phyloP scores from a whole-genome alignment of 2,329 filamentous ascomycete genomes.

The Cytospora mali region DNA sequence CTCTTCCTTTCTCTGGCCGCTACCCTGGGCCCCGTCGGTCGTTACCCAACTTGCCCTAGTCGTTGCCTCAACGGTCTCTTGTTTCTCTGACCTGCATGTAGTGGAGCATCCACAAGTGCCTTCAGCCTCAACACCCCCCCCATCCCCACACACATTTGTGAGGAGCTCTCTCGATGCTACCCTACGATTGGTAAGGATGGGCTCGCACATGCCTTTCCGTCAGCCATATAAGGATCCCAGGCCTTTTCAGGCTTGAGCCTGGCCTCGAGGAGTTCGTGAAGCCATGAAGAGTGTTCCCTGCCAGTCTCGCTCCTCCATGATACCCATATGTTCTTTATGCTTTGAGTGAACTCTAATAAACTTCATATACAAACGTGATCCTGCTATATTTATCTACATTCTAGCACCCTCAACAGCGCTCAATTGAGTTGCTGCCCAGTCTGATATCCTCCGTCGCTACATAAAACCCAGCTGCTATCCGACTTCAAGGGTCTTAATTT shows the following conservation, averaged over 20 bases:
- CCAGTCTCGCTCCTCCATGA: slow-evolving; percentile 10
- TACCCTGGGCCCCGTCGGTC: slow-evolving; percentile 11
- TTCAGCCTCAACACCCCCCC: slow-evolving; percentile 19
- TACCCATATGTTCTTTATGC: slow-evolving; percentile 10
- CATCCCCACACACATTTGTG: neutral
- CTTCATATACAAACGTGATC: neutral
- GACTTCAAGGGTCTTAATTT: neutral
- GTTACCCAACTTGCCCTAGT: slow-evolving; percentile 4
- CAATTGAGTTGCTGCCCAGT: neutral
- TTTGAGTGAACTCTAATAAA: neutral
- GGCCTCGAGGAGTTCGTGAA: neutral
- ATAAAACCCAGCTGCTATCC: neutral
- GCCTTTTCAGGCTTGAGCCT: slow-evolving; percentile 1
- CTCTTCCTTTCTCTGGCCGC: neutral
- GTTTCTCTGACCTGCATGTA: slow-evolving; percentile 4
- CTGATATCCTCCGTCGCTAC: neutral
- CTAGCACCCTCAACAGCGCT: slow-evolving; percentile 6
- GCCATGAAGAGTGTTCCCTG: slow-evolving; percentile 8
- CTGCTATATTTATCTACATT: neutral
- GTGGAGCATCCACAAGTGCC: slow-evolving; percentile 1
- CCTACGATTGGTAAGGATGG: slow-evolving; percentile 15
- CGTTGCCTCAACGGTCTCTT: neutral
- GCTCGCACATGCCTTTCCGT: neutral
- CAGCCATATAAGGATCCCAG: slow-evolving; percentile 5
- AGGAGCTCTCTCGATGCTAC: slow-evolving; percentile 6